Evolutionary conservation across 2,329 filamentous ascomycete species (phyloP).

Genomic region (Mycogone perniciosa): DNA sequence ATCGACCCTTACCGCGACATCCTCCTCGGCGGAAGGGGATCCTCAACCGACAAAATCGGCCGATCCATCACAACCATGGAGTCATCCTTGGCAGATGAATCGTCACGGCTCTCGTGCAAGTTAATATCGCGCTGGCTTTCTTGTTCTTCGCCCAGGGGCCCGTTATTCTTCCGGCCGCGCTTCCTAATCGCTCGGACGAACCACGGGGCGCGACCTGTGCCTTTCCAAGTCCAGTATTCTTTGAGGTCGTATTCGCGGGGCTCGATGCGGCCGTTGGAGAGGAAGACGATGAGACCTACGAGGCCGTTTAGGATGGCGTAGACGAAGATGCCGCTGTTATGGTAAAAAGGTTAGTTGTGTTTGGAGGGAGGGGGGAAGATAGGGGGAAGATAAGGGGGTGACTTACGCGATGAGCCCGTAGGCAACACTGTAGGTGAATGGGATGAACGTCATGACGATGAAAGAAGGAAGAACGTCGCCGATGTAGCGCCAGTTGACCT

Average conservation of each 20-base stretch:
- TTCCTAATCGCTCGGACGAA: conserved; percentile 35
- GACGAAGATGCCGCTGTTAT: conserved; percentile 45
- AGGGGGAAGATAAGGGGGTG: conserved; percentile 13
- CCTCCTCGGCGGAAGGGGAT: background rate
- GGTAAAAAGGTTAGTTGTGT: no score
- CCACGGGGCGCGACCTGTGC: conserved; percentile 41
- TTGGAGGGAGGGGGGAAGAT: background rate
- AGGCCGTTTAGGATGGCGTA: conserved; percentile 44
- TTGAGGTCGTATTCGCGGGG: conserved; percentile 49
- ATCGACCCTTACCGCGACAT: no score
- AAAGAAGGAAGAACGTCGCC: conserved; percentile 72
- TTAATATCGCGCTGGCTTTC: conserved; percentile 13
- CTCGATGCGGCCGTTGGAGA: conserved; percentile 38
- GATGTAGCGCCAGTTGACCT: conserved; percentile 71
- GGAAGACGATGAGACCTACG: conserved; percentile 39
- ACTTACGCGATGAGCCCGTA: conserved; percentile 67
- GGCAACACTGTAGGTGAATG: conserved; percentile 72
- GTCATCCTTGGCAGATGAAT: conserved; percentile 21
- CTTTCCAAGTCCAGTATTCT: conserved; percentile 51
- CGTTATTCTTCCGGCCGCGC: conserved; percentile 3
- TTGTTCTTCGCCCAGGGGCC: conserved; percentile 1
- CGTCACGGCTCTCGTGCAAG: background rate
- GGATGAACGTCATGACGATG: conserved; percentile 68
- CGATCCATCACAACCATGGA: background rate
- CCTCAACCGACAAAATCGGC: conserved; percentile 19